Evolutionary conservation across 805 yeast genomes (phyloP).

Genomic region (Yarrowia divulgata): DNA sequence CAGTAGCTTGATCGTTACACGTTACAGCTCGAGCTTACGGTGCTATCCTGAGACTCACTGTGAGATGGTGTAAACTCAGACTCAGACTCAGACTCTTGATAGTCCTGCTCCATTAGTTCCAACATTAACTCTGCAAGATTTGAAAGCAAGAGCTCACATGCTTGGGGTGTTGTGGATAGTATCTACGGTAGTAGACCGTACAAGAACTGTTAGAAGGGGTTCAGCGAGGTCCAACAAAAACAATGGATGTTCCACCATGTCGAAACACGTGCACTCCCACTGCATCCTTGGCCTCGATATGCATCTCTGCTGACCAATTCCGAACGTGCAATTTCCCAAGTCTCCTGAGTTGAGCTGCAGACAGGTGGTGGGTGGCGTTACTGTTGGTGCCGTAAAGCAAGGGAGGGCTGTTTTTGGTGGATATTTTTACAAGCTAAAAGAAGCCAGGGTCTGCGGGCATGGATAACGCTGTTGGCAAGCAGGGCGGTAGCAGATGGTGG

Average conservation of each 20-base stretch:
- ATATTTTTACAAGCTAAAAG: slow-evolving; percentile 2
- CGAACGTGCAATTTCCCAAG: slow-evolving; percentile 3
- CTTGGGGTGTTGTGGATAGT: neutral
- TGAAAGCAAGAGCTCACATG: slow-evolving; percentile 8
- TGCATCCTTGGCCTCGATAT: neutral
- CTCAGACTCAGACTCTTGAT: slow-evolving; percentile 12
- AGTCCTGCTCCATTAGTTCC: slow-evolving; percentile 1
- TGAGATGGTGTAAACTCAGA: neutral
- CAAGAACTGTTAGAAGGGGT: no score
- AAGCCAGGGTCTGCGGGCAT: neutral
- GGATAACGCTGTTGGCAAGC: neutral
- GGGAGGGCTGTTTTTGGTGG: neutral
- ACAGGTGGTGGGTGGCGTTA: slow-evolving; percentile 15
- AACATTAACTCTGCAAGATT: slow-evolving; percentile 11
- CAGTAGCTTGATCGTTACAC: no score
- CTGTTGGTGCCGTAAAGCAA: neutral
- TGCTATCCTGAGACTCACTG: no score
- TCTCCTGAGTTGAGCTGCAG: neutral
- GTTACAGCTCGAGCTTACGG: no score
- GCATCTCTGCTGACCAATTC: slow-evolving; percentile 18
- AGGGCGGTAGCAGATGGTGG: no score
- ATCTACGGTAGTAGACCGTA: no score
- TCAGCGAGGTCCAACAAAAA: no score
- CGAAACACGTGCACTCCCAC: neutral
- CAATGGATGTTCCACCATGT: neutral